Percentiles rank a stretch among this genome's conserved stretches.
These are phyloP conservation scores for Liriodendron chinense DNA, from an alignment of 164 flowering plant species.

Conservation along the genomic window DNA sequence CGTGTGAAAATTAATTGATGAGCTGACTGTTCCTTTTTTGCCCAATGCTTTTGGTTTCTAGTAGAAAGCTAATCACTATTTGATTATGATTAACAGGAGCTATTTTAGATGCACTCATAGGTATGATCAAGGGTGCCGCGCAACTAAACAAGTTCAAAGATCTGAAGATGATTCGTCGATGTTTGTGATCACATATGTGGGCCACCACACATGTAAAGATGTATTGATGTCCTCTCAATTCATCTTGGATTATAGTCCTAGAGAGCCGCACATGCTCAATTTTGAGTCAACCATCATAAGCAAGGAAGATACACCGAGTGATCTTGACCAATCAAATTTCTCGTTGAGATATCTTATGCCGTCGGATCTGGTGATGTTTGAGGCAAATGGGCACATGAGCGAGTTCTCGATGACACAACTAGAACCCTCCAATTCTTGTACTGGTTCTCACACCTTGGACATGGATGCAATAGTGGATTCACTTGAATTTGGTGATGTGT, in stretches of 20 bases:
- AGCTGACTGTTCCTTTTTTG: background rate
- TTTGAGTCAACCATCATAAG: slow-evolving; percentile 12
- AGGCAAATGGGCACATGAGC: slow-evolving; percentile 1
- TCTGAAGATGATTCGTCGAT: slow-evolving; percentile 24
- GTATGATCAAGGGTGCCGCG: slow-evolving; percentile 35
- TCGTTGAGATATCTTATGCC: slow-evolving; percentile 5
- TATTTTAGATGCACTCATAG: slow-evolving; percentile 49
- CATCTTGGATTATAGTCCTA: slow-evolving; percentile 12
- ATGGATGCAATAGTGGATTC: slow-evolving; percentile 16
- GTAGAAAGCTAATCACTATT: background rate
- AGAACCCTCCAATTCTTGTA: slow-evolving; percentile 13
- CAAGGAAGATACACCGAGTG: background rate
- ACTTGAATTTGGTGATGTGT: slow-evolving; percentile 14
- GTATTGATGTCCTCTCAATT: slow-evolving; percentile 20
- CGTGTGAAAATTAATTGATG: too few species aligned
- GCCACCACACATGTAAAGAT: slow-evolving; percentile 54
- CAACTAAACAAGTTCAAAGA: slow-evolving; percentile 34
- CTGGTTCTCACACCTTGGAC: slow-evolving; percentile 18
- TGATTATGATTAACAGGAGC: slow-evolving; percentile 21
- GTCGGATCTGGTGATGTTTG: slow-evolving; percentile 16
- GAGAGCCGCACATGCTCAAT: slow-evolving; percentile 8
- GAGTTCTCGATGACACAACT: slow-evolving; percentile 7
- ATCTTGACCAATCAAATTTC: background rate
- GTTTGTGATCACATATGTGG: slow-evolving; percentile 48
- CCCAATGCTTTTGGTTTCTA: background rate